Conservation (phyloP, 106 monocot genomes). For the Cymbidium sinense region DNA sequence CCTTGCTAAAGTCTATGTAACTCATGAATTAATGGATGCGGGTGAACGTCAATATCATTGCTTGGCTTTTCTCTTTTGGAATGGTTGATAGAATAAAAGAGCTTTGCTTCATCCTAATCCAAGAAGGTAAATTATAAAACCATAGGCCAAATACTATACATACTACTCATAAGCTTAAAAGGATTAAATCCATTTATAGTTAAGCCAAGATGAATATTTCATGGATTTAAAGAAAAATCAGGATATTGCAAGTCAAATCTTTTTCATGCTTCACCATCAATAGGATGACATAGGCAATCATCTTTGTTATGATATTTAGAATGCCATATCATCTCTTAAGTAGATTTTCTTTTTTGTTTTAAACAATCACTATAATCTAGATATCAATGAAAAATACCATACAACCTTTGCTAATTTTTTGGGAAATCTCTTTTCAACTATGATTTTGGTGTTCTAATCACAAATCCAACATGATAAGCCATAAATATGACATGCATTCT, state of each 20-base stretch:
- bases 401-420: neutral
- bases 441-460: too few relatives aligned
- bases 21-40: neutral
- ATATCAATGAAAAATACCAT: neutral
- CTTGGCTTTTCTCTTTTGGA: neutral
- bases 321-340: neutral
- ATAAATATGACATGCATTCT: too few relatives aligned
- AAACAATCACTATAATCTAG: neutral
- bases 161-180: neutral
- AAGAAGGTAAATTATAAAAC: neutral
- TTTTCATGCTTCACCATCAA: neutral
- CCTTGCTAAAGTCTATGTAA: neutral
- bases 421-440: too few relatives aligned
- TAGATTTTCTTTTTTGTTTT: too few relatives aligned
- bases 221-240: neutral
- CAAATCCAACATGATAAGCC: too few relatives aligned
- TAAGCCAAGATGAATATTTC: neutral
- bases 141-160: neutral
- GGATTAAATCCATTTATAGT: slow-evolving; percentile 4
- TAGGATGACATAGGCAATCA: too few relatives aligned
- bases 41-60: neutral
- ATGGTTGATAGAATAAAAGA: neutral
- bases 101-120: neutral
- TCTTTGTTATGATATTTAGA: neutral
- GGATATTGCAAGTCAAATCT: neutral